Evolutionary conservation across 148 eudicot genomes (phyloP), one percentile per base, ranked within the genome.

Genomic region (Linanthus parryae): DNA sequence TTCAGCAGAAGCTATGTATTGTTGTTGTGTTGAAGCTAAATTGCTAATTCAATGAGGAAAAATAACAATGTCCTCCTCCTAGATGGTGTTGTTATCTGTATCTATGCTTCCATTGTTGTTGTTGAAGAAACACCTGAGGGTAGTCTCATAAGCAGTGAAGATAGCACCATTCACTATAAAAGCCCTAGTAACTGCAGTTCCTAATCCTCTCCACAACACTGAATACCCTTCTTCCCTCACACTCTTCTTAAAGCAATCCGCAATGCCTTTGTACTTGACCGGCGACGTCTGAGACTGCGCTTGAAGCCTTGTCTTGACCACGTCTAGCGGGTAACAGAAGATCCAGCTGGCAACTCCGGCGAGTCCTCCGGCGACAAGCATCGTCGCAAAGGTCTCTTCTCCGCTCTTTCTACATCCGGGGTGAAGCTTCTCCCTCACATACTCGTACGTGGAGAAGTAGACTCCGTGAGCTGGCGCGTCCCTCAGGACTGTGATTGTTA

Each of bases 291-390:
- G 51, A 1, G 85, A 62, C 42, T 79, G 87, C 14, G 78, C 95
- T 31, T 92, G 99, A 14, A 88, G 50, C 15, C 88, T 65, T 2
- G 97, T 91, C 57, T 86, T 83, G 7, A 86, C 31, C 56, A 88
- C 99, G 58, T 88, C 99, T 56, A 84, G 62, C 6, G 96, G 99
- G 36, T 92, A 92, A 64, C 95, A 82, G 22, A 58, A 39, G 14
- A 82, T 50, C 99, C 96, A 88, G 65, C 91, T 88, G 2, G 84
- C 81, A 5, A 82, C 94, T 8, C 96, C 96, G 0, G 98, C 98
- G 5, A 87, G 74, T 5, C 98, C 98, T 3, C 96, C 96, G 0
- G 98, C 90, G 0, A 87, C 37, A 23, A 92, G 78, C 90, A 92
- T 92, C 0, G 98, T 92, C n/a, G 35, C 41, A 16, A 79, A 59